These are phyloP conservation scores for Clausena lansium DNA, from an alignment of 345 rosid genomes.

Conservation along the genomic window DNA sequence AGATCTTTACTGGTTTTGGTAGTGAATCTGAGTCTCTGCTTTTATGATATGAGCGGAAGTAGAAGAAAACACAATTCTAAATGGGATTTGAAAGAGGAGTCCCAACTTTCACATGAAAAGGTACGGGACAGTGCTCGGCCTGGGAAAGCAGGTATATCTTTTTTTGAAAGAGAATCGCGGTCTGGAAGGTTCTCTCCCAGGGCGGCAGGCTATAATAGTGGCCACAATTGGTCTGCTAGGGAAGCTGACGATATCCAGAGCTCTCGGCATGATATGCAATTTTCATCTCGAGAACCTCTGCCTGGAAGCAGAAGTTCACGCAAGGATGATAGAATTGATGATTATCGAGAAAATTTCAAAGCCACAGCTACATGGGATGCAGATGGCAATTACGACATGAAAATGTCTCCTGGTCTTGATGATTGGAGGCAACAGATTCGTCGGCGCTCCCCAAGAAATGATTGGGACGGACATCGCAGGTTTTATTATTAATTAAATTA, in stretches of 20 bases:
- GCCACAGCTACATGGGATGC: constrained; percentile 33
- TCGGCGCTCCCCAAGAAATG: constrained; percentile 59
- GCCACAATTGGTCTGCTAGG: constrained; percentile 45
- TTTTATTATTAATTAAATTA: constrained; percentile 17
- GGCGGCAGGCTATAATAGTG: constrained; percentile 36
- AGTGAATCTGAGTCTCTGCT: constrained; percentile 15
- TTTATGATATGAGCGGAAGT: constrained; percentile 53
- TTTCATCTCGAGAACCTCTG: constrained; percentile 47
- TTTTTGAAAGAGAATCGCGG: constrained; percentile 48
- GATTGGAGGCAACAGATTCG: constrained; percentile 64
- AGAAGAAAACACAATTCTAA: constrained; percentile 65
- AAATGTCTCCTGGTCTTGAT: constrained; percentile 79
- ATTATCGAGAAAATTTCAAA: constrained; percentile 29
- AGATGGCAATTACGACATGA: constrained; percentile 49
- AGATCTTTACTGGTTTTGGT: constrained; percentile 20
- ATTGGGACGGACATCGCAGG: constrained; percentile 58
- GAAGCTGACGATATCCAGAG: constrained; percentile 34
- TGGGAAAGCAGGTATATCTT: constrained; percentile 39
- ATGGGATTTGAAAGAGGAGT: constrained; percentile 79
- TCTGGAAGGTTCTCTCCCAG: constrained; percentile 45
- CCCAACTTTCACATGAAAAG: constrained; percentile 39
- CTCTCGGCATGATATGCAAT: constrained; percentile 35
- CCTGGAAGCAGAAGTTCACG: constrained; percentile 53
- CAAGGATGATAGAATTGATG: constrained; percentile 40
- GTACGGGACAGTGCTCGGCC: constrained; percentile 32